Percentiles rank a stretch among this genome's conserved stretches.
Evolutionary conservation across 83 land plant species (phyloP).

Genomic region (Diphasiastrum complanatum): DNA sequence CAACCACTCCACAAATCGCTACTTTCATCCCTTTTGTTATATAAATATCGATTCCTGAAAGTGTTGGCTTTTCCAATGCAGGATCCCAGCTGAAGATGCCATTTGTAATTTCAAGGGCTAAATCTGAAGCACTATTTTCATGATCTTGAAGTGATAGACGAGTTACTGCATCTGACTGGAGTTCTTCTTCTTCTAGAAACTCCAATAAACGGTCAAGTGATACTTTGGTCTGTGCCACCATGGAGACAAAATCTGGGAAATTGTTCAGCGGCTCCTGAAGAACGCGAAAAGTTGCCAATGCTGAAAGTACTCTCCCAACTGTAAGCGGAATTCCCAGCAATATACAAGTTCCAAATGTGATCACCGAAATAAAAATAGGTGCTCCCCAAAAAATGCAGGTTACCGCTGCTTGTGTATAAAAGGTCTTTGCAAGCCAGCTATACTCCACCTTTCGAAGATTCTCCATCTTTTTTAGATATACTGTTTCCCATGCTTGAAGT

Average conservation of each 20-base stretch:
- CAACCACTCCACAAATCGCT: constrained; percentile 81
- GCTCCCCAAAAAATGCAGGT: constrained; percentile 14
- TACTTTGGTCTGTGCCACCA: constrained; percentile 57
- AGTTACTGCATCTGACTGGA: constrained; percentile 39
- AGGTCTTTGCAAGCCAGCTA: constrained; percentile 13
- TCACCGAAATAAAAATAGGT: constrained; percentile 11
- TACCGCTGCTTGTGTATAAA: constrained; percentile 1
- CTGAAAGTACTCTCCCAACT: constrained; percentile 66
- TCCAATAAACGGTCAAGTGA: constrained; percentile 50
- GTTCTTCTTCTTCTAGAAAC: constrained; percentile 58
- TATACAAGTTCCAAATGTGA: constrained; percentile 17
- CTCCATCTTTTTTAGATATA: constrained; percentile 11
- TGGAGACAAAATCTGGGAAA: constrained; percentile 50
- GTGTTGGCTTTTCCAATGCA: constrained; percentile 33
- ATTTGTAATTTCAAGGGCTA: constrained; percentile 42
- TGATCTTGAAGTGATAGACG: constrained; percentile 21
- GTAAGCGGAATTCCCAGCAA: constrained; percentile 32
- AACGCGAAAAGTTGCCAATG: constrained; percentile 67
- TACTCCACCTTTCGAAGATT: constrained; percentile 10
- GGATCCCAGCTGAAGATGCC: constrained; percentile 64
- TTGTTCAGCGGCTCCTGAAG: constrained; percentile 55
- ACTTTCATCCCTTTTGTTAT: constrained; percentile 54
- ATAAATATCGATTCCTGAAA: constrained; percentile 35
- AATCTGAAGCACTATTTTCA: constrained; percentile 21
- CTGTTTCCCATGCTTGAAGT: constrained; percentile 29